Percentiles rank a stretch among this genome's conserved stretches.
phyloP scores from a whole-genome alignment of 257 asterid species.

The Solanum peruvianum region DNA sequence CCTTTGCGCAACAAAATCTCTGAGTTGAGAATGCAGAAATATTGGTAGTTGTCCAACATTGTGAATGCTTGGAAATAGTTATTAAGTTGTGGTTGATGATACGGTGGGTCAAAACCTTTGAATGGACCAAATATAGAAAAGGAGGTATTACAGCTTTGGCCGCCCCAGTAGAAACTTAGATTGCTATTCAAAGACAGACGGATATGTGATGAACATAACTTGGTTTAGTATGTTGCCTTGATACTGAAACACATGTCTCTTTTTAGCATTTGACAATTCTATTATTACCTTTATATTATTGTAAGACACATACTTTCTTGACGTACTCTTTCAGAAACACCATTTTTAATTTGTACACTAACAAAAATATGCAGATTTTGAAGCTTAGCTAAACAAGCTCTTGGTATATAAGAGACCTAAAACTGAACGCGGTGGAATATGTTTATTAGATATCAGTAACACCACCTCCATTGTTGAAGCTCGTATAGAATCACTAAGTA shows the following conservation, averaged over 20 bases:
- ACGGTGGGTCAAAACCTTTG: not conserved
- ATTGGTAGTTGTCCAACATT: not conserved
- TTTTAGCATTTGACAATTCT: not conserved
- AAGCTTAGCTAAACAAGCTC: not conserved
- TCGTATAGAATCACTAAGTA: not conserved
- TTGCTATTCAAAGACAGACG: too few relatives aligned
- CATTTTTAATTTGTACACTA: too few relatives aligned
- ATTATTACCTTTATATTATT: too few relatives aligned
- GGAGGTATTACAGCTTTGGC: not conserved
- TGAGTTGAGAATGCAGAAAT: not conserved
- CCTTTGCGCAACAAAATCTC: conserved; percentile 41
- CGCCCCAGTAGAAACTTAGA: not conserved
- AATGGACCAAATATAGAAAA: not conserved
- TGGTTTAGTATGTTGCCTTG: not conserved
- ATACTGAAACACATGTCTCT: not conserved
- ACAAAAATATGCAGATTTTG: not conserved
- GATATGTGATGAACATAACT: too few relatives aligned
- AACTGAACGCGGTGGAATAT: not conserved
- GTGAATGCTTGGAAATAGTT: not conserved
- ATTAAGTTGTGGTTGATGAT: not conserved
- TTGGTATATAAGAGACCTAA: not conserved
- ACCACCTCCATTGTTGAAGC: too few relatives aligned
- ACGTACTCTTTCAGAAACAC: too few relatives aligned
- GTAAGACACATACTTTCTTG: too few relatives aligned
- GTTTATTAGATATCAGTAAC: not conserved